Base-by-base conservation (phyloP, 768 basidiomycete species). In the Pholiota molesta region DNA sequence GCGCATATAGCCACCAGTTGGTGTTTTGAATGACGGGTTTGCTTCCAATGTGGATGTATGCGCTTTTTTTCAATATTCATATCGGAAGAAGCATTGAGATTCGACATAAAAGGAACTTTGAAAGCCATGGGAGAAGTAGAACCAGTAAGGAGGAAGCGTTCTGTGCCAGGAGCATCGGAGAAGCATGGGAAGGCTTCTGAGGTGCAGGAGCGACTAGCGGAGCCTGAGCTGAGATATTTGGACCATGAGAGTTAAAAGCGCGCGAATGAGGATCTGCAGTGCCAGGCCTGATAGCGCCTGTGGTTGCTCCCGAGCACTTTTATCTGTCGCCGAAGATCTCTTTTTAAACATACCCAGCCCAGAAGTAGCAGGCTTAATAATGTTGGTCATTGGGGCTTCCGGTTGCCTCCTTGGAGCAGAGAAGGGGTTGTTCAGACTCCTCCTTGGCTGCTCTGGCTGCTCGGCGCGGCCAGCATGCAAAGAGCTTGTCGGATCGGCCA, bases 241-340 rank as follows among this genome's bases (percentile, higher is more conserved):
- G 23, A 51, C 42, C 14, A 5, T 39, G 52, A 55, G 44, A 33
- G 29, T 60, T 62, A 23, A 54, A 57, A 10, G 51, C 49, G 16
- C 45, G 59, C 42, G 60, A 51, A 49, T 66, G 62, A 17, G 74
- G 72, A 63, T 72, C 72, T 9, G 74, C 70, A 14, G 74, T 75
- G 35, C 69, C 74, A 45, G 75, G 74, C 21, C 73, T 55, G 4
- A 57, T 14, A 31, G 65, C 57, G 11, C 40, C 14, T 37, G 53
- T 52, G n/a, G 56, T 19, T 39, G 49, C 53, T 35, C 62, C 62
- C 35, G 62, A 49, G 6, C 23, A 35, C 33, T 37, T 54, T 26
- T 47, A 39, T 57, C 33, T 29, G 56, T 40, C 51, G 62, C 62
- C 29, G 67, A 28, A 44, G 63, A 51, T 26, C 57, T 59, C 59